These are phyloP conservation scores for Sphaerulina musiva DNA, from an alignment of 2,329 filamentous ascomycete genomes.

Conservation along the genomic window DNA sequence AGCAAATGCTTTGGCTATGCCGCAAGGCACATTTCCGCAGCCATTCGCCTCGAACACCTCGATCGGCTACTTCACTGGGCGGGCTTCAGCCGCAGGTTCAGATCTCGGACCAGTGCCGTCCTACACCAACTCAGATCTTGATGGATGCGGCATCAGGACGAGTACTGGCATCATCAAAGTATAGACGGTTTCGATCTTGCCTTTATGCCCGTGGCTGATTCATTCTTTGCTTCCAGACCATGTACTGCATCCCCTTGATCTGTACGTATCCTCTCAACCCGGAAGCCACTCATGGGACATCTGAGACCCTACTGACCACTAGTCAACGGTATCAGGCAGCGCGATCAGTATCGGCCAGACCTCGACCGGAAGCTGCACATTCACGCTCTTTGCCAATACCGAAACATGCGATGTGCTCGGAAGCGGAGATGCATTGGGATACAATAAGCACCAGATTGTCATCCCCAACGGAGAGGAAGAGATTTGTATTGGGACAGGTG, in stretches of 20 bases:
- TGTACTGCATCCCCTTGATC: constrained; percentile 11
- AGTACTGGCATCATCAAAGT: constrained; percentile 8
- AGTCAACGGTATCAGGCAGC: background rate
- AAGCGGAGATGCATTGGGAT: constrained; percentile 4
- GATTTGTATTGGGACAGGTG: constrained; percentile 21
- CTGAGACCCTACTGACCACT: too few species aligned
- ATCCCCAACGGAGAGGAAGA: constrained; percentile 15
- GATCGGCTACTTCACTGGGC: constrained; percentile 12
- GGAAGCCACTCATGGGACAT: too few species aligned
- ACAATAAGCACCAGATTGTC: constrained; percentile 9
- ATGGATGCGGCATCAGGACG: constrained; percentile 6
- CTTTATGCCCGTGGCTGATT: background rate
- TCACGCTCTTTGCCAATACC: constrained; percentile 19
- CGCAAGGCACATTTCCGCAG: constrained; percentile 10
- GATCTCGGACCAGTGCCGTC: background rate
- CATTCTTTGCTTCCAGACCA: background rate
- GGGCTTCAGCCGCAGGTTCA: constrained; percentile 2
- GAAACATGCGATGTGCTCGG: constrained; percentile 18
- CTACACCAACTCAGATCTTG: background rate
- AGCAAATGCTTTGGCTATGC: constrained; percentile 2
- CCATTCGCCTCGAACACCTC: constrained; percentile 10
- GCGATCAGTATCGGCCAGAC: constrained; percentile 19
- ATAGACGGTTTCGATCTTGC: background rate
- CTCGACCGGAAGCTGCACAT: constrained; percentile 19
- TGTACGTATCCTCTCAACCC: background rate